These are phyloP conservation scores for Rhodofomes roseus DNA, from an alignment of 1,284 basidiomycete species.

Conservation along the genomic window DNA sequence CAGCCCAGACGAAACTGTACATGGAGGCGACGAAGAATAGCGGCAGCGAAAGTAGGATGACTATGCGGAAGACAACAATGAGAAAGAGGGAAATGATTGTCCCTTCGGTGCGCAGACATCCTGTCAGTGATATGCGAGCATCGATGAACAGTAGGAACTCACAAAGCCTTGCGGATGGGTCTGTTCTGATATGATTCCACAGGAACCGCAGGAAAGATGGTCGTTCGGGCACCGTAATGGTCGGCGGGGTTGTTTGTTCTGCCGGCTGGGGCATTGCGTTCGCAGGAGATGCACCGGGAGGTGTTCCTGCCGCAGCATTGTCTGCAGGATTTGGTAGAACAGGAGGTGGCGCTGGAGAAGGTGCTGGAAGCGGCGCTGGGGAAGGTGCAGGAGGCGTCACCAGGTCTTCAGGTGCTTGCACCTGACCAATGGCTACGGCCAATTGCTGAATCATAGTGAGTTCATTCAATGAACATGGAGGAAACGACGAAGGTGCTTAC, in stretches of 20 bases:
- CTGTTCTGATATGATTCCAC: conserved; percentile 55
- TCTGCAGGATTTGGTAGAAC: conserved; percentile 2
- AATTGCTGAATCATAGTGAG: conserved; percentile 62
- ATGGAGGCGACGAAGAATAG: conserved; percentile 68
- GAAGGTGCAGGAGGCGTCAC: conserved; percentile 24
- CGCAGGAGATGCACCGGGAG: conserved; percentile 15
- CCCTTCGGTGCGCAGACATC: conserved; percentile 39
- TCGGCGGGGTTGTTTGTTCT: conserved; percentile 16
- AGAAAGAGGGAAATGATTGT: conserved; percentile 62
- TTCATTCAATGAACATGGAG: not conserved
- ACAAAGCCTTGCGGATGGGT: conserved; percentile 73
- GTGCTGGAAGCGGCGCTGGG: conserved; percentile 16
- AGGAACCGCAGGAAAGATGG: conserved; percentile 44
- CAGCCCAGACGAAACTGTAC: conserved; percentile 79
- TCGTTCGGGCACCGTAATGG: conserved; percentile 15
- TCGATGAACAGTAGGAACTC: conserved; percentile 21
- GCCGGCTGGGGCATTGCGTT: conserved; percentile 1
- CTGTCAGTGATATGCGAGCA: not conserved
- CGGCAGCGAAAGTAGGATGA: conserved; percentile 68
- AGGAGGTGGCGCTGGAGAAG: conserved; percentile 10
- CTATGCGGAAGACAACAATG: conserved; percentile 67
- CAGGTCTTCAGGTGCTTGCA: conserved; percentile 76
- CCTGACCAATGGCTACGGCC: conserved; percentile 71
- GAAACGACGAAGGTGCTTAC: conserved; percentile 37
- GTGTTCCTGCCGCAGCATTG: not conserved